These are phyloP conservation scores for Trichoderma brevicompactum DNA, from an alignment of 2,329 filamentous ascomycete genomes.

Conservation along the genomic window DNA sequence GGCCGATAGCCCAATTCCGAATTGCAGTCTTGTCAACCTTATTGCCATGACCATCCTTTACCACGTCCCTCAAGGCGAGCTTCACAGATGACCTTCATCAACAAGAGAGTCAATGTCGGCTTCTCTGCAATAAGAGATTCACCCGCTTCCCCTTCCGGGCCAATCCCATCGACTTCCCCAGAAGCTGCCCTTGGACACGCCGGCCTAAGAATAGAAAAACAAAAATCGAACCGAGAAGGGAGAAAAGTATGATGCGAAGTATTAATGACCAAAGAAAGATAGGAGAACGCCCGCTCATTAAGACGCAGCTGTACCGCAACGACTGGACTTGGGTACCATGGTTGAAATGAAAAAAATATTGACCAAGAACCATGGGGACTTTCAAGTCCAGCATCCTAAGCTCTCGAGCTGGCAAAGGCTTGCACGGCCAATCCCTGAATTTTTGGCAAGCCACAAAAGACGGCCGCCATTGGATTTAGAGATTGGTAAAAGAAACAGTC, in stretches of 20 bases:
- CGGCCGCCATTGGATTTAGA: constrained; percentile 29
- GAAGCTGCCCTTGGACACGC: constrained; percentile 40
- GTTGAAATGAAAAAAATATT: neutral
- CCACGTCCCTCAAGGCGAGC: neutral
- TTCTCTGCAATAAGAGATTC: neutral
- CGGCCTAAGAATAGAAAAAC: constrained; percentile 36
- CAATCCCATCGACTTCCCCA: constrained; percentile 39
- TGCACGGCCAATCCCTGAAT: constrained; percentile 20
- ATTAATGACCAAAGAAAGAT: constrained; percentile 39
- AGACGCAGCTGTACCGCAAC: constrained; percentile 47
- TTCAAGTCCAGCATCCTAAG: constrained; percentile 25
- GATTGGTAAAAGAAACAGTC: constrained; percentile 31
- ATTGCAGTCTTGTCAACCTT: neutral
- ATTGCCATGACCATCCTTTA: neutral
- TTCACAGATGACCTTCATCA: neutral
- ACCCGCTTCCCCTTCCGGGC: constrained; percentile 1
- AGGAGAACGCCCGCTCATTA: constrained; percentile 38
- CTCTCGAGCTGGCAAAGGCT: constrained; percentile 27
- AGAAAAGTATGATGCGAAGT: constrained; percentile 29
- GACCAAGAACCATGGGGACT: neutral
- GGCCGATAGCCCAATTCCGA: constrained; percentile 10
- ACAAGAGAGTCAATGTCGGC: neutral
- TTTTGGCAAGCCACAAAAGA: constrained; percentile 13
- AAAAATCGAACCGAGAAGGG: constrained; percentile 29
- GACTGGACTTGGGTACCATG: constrained; percentile 35